Percentiles rank a stretch among this genome's conserved stretches.
phyloP scores from a whole-genome alignment of 179 eudicot species.

The Sideroxylon spinosum region DNA sequence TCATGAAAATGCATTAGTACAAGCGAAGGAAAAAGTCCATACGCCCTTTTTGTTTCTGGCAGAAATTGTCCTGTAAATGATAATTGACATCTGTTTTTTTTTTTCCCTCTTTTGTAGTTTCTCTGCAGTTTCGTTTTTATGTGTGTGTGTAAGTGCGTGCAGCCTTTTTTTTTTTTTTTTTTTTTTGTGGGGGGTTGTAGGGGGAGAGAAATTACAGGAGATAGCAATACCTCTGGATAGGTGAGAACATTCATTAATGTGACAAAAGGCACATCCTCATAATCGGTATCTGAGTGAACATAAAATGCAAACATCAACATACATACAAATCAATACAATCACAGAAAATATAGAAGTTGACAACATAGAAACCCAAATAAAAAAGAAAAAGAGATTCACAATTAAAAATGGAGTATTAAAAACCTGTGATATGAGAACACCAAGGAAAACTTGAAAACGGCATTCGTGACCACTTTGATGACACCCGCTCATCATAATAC shows the following conservation, averaged over 20 bases:
- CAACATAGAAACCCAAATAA: background rate
- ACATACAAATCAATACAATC: background rate
- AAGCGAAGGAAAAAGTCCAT: background rate
- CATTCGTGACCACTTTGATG: conserved; percentile 55
- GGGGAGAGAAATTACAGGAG: background rate
- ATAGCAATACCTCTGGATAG: conserved; percentile 48
- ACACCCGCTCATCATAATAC: conserved; percentile 45
- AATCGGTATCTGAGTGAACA: conserved; percentile 47
- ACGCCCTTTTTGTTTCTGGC: background rate
- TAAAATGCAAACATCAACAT: background rate
- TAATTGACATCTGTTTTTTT: background rate
- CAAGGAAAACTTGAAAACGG: conserved; percentile 71
- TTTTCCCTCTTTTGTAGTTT: background rate
- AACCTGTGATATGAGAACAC: conserved; percentile 57
- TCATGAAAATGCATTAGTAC: background rate
- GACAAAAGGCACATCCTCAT: conserved; percentile 52
- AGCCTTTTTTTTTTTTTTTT: background rate
- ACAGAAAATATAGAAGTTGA: background rate
- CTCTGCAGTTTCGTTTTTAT: too few relatives aligned
- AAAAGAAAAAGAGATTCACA: background rate
- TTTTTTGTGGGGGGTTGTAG: background rate
- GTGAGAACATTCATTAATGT: conserved; percentile 67
- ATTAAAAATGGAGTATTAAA: background rate
- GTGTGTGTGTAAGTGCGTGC: background rate
- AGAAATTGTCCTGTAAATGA: background rate